Conservation (phyloP, 768 basidiomycete genomes). For the Trametes elegans region DNA sequence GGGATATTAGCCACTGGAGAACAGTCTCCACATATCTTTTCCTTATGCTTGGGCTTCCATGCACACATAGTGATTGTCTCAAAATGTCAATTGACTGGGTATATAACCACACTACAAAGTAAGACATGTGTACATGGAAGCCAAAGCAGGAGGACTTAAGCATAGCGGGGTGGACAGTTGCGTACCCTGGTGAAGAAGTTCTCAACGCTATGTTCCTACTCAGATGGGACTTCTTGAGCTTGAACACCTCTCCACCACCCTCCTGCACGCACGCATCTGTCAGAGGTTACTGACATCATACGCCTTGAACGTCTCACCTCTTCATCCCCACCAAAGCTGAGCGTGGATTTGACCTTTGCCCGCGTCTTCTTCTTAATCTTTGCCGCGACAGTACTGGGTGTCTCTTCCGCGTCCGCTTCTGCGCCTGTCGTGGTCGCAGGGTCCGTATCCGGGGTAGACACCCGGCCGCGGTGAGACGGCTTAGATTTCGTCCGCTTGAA, state of each 20-base stretch:
- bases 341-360: constrained; percentile 58
- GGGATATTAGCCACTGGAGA: not conserved
- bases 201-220: constrained; percentile 64
- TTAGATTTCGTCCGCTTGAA: constrained; percentile 46
- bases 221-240: constrained; percentile 78
- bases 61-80: constrained; percentile 7
- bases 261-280: constrained; percentile 40
- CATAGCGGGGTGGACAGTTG: not conserved
- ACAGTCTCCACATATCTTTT: not conserved
- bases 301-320: constrained; percentile 46
- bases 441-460: constrained; percentile 33
- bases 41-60: constrained; percentile 10
- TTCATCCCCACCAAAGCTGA: constrained; percentile 75
- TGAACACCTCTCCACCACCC: constrained; percentile 61
- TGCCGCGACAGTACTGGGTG: constrained; percentile 58
- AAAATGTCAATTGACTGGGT: not conserved
- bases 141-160: constrained; percentile 6
- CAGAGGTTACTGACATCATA: constrained; percentile 24
- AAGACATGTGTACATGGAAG: constrained; percentile 13
- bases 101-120: not conserved
- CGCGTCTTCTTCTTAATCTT: constrained; percentile 72
- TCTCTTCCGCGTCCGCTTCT: constrained; percentile 40
- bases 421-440: constrained; percentile 14
- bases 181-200: constrained; percentile 31
- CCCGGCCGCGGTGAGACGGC: constrained; percentile 35